Base-by-base conservation (phyloP, 495 filamentous ascomycete species). In the Pyrenula aspistea region DNA sequence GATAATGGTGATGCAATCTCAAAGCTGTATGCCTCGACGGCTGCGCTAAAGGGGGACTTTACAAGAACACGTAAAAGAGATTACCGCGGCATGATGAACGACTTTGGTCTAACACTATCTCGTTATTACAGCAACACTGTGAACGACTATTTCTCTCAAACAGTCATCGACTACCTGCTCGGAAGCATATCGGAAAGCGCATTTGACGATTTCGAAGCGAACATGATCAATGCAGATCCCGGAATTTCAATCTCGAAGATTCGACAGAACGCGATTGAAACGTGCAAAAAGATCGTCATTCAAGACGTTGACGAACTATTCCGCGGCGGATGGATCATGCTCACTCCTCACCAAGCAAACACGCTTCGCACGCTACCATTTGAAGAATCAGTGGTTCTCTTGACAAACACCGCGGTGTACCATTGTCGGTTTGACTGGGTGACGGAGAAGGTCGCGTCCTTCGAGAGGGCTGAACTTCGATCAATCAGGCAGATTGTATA, bases 81-180 rank as follows among this genome's bases (percentile, higher is more conserved):
- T 66, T 90, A 93, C 60, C 81, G 86, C n/a, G 92, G 92, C 10
- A 90, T 90, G 2, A 71, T 97, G 54, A 92, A 89, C n/a, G 92
- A 97, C 65, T 80, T 95, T n/a, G 86, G 88, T 0, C 71, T 97
- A 19, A 95, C 90, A 0, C 73, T 97, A 11, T 88, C 86, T 11
- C 71, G 73, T 4, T 71, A 77, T 62, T 78, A 74, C 61, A 76
- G 78, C 67, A 96, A 95, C 61, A 90, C 96, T 62, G 88, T 98
- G 61, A 91, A 91, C 62, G 93, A 98, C 68, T 95, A 91, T 67
- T 96, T 96, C 67, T 88, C 89, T 10, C 93, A 98, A 67, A 86
- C 89, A 0, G 87, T 86, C 49, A 95, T 96, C 60, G 93, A 98
- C 68, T 96, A 88, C 62, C 77, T 95, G n/a, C 78, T 96, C 0